phyloP scores from a whole-genome alignment of 306 rosid species.

The Casuarina equisetifolia region DNA sequence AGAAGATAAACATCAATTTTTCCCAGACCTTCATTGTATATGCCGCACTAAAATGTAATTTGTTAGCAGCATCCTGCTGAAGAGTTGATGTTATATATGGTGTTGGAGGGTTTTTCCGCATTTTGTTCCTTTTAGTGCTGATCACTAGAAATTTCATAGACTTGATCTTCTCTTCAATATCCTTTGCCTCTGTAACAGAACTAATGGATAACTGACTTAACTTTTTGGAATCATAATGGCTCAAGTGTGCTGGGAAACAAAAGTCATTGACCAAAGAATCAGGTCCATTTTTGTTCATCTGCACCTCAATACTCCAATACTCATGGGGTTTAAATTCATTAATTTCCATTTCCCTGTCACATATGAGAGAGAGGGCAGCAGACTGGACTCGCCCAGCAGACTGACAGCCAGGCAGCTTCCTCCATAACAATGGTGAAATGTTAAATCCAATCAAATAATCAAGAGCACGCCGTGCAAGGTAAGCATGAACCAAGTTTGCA shows the following conservation, averaged over 20 bases:
- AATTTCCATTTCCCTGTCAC: slow-evolving; percentile 93
- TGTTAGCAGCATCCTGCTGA: slow-evolving; percentile 97
- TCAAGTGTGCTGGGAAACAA: slow-evolving; percentile 62
- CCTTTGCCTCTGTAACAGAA: slow-evolving; percentile 54
- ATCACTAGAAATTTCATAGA: slow-evolving; percentile 53
- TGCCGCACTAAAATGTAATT: slow-evolving; percentile 63
- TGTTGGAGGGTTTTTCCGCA: slow-evolving; percentile 79
- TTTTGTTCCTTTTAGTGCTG: slow-evolving; percentile 53
- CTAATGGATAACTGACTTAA: slow-evolving; percentile 76
- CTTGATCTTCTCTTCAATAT: slow-evolving; percentile 50
- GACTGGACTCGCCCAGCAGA: slow-evolving; percentile 99
- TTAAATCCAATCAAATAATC: slow-evolving; percentile 98
- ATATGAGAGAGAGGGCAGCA: slow-evolving; percentile 90
- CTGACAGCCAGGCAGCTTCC: slow-evolving; percentile 95
- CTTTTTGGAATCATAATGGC: slow-evolving; percentile 66
- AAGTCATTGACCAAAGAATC: slow-evolving; percentile 31
- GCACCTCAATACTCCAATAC: slow-evolving; percentile 68
- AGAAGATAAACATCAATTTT: slow-evolving; percentile 22
- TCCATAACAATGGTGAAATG: slow-evolving; percentile 93
- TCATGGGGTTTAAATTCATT: slow-evolving; percentile 76
- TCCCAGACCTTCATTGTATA: slow-evolving; percentile 77
- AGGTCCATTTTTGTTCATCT: slow-evolving; percentile 40
- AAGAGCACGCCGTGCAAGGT: slow-evolving; percentile 95
- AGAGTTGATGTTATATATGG: slow-evolving; percentile 96
- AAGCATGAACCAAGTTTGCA: slow-evolving; percentile 83